Conservation (phyloP, 73 alveolate species). For the Loxodes magnus region DNA sequence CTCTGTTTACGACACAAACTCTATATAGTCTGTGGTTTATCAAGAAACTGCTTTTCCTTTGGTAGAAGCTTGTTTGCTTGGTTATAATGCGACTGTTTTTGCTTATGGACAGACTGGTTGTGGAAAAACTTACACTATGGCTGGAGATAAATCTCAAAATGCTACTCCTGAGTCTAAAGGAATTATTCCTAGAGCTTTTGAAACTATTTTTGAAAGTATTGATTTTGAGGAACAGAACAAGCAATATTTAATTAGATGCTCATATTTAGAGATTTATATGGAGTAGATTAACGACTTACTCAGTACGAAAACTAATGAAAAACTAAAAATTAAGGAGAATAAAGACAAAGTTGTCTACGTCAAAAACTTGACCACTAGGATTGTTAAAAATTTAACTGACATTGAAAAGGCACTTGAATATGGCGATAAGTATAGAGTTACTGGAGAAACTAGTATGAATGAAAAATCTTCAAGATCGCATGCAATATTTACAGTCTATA, state of each 20-base stretch:
- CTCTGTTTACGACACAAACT: constrained; percentile 73
- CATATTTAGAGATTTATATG: constrained; percentile 91
- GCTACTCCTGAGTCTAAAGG: constrained; percentile 60
- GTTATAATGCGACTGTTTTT: constrained; percentile 82
- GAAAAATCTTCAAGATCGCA: constrained; percentile 82
- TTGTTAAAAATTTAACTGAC: constrained; percentile 50
- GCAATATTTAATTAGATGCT: constrained; percentile 81
- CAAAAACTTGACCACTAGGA: constrained; percentile 58
- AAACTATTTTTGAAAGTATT: constrained; percentile 63
- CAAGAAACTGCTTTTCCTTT: constrained; percentile 93
- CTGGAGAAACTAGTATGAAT: constrained; percentile 81
- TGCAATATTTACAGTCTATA: constrained; percentile 77
- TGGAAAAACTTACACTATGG: constrained; percentile 89
- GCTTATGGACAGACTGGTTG: constrained; percentile 81
- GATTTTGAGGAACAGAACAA: constrained; percentile 64
- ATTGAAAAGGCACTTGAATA: not conserved
- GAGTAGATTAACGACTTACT: constrained; percentile 89
- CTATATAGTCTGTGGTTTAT: constrained; percentile 68
- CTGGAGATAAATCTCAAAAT: constrained; percentile 58
- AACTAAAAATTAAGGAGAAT: constrained; percentile 73
- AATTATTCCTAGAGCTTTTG: constrained; percentile 81
- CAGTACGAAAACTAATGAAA: constrained; percentile 40
- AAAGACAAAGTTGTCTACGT: constrained; percentile 73
- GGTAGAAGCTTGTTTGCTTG: constrained; percentile 91
- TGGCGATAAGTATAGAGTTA: constrained; percentile 31